Conservation (phyloP, 352 stramenopile species). For the Globisporangium orthogonon region DNA sequence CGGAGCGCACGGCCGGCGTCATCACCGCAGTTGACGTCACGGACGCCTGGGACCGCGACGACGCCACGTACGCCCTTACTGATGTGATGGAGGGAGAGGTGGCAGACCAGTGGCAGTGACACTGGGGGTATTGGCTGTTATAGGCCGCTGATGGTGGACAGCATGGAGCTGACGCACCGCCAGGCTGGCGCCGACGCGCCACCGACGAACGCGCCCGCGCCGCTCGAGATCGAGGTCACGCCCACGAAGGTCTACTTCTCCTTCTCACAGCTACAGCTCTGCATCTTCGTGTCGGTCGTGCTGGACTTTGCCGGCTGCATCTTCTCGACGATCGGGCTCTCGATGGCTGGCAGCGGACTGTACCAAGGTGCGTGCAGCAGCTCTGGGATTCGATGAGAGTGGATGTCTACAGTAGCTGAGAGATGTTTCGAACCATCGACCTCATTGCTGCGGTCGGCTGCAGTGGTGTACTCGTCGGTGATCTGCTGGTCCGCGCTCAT, state of each 20-base stretch:
- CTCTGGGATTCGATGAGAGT: too few relatives aligned
- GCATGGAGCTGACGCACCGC: constrained; percentile 49
- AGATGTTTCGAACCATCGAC: too few relatives aligned
- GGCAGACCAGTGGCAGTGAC: too few relatives aligned
- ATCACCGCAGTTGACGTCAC: background rate
- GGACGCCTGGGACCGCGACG: background rate
- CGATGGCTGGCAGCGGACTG: constrained; percentile 75
- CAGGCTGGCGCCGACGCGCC: constrained; percentile 10
- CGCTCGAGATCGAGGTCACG: constrained; percentile 5
- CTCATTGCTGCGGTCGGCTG: too few relatives aligned
- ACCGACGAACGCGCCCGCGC: background rate
- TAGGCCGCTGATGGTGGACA: constrained; percentile 11
- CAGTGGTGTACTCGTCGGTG: constrained; percentile 77
- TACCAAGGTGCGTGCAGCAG: constrained; percentile 34
- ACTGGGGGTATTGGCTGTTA: too few relatives aligned
- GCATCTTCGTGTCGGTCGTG: constrained; percentile 58
- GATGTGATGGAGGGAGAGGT: too few relatives aligned
- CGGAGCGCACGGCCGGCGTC: constrained; percentile 11
- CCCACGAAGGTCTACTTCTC: constrained; percentile 31
- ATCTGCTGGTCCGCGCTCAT: constrained; percentile 85
- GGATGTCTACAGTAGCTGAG: too few relatives aligned
- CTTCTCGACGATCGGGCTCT: constrained; percentile 78
- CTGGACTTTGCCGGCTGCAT: constrained; percentile 82
- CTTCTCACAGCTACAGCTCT: constrained; percentile 52
- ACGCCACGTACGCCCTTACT: constrained; percentile 1